These are phyloP conservation scores for Mortierella sp. DNA, from an alignment of 371 early-diverging fungal genomes.

Conservation along the genomic window DNA sequence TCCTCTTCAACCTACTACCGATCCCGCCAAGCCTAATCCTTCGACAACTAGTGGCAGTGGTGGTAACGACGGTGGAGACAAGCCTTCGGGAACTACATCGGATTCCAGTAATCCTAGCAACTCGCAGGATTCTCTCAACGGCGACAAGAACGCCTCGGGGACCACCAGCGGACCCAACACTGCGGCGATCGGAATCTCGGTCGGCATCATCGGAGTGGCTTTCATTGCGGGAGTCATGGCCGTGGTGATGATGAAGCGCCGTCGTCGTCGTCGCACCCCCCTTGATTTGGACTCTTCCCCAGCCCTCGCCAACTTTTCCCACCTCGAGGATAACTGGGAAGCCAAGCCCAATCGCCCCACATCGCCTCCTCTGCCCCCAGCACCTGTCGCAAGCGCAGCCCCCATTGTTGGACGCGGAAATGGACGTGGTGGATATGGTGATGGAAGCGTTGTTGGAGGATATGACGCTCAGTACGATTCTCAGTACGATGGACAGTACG, in stretches of 20 bases:
- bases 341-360: constrained; percentile 9
- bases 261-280: constrained; percentile 38
- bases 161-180: constrained; percentile 22
- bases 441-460: constrained; percentile 5
- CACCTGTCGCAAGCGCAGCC: constrained; percentile 35
- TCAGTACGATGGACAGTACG: constrained; percentile 19
- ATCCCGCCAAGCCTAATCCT: background rate
- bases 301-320: constrained; percentile 14
- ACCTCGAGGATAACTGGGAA: constrained; percentile 40
- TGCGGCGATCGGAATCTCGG: constrained; percentile 34
- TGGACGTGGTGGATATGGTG: constrained; percentile 2
- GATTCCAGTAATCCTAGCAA: constrained; percentile 16
- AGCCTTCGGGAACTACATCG: constrained; percentile 8
- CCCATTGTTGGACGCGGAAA: constrained; percentile 5
- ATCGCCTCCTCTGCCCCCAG: constrained; percentile 30
- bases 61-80: constrained; percentile 20
- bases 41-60: background rate
- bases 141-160: background rate
- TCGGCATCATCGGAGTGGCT: constrained; percentile 40
- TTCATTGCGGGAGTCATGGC: constrained; percentile 29
- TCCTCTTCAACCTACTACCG: background rate
- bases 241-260: constrained; percentile 45
- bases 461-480: constrained; percentile 14
- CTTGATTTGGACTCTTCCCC: constrained; percentile 41
- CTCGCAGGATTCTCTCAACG: constrained; percentile 12